A percentile compares a stretch with the other conserved stretches of the same genome.
These are phyloP conservation scores for Xylaria sp. DNA, from an alignment of 2,329 filamentous ascomycete genomes.

Conservation along the genomic window DNA sequence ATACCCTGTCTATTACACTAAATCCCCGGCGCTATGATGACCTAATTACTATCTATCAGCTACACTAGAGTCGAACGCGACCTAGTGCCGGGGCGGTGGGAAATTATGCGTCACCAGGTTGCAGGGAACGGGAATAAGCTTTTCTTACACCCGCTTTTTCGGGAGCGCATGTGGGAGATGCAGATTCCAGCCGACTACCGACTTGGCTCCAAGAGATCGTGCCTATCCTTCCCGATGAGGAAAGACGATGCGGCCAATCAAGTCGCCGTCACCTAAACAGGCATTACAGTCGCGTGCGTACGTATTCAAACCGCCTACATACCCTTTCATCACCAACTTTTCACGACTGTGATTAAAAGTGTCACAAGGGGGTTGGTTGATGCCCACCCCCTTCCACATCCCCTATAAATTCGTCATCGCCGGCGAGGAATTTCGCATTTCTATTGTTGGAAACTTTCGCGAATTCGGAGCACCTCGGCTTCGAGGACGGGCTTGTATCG, in stretches of 20 bases:
- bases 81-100: not conserved
- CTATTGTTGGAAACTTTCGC: not conserved
- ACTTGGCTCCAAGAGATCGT: not conserved
- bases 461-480: not conserved
- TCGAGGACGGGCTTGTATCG: not conserved
- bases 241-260: not conserved
- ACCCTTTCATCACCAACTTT: not conserved
- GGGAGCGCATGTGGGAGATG: not conserved
- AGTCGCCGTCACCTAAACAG: not conserved
- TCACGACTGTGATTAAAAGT: not conserved
- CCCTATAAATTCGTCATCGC: not conserved
- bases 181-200: conserved; percentile 20
- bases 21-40: not conserved
- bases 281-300: no score
- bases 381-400: not conserved
- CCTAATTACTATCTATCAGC: not conserved
- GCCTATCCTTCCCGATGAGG: not conserved
- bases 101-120: not conserved
- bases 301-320: not conserved
- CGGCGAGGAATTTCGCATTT: not conserved
- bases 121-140: not conserved
- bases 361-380: not conserved
- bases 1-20: not conserved
- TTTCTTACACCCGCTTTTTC: not conserved
- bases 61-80: not conserved